Evolutionary conservation across 345 rosid species (phyloP), one percentile per base, ranked within the genome.

Genomic region (Bretschneidera sinensis): DNA sequence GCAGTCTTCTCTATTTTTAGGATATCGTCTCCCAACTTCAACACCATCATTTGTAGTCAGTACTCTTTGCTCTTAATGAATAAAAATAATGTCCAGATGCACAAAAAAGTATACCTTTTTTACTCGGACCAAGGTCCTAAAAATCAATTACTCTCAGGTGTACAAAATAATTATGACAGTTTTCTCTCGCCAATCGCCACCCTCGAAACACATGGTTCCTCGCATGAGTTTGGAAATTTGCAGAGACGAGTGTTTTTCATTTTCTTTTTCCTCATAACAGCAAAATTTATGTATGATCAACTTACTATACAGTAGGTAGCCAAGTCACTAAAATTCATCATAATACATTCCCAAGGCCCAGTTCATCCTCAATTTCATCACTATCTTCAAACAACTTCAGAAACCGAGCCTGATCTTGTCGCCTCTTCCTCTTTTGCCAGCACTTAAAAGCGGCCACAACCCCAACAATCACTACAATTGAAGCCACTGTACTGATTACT

Each of bases 371-470:
- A 28, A 75, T 72, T 10, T 88, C 91, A 57, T 94, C 97, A 22
- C 88, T 92, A 18, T 92, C 96, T 82, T 92, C 98, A 43, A 92
- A 92, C 28, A 92, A 79, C 63, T 84, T 87, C 24, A 89, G 67
- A 69, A 92, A 92, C 65, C 88, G 81, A 65, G 97, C 95, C 71
- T 88, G 97, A 59, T 84, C 96, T 68, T 88, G 92, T 66, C 80
- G 80, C 74, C 88, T 78, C 79, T 71, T 88, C 86, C 69, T 90
- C 84, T 75, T 86, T 61, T 75, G 77, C 95, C 87, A 88, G 70
- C 74, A 74, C 72, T 74, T 84, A 65, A 72, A 77, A 17, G 75
- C 85, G n/a, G 54, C 78, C 24, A 77, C 47, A 50, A 76, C 25
- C 16, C 70, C 89, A 11, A 77, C 17, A 19, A 71, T 47, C 55